phyloP scores from a whole-genome alignment of 2,329 filamentous ascomycete genomes.

The Diplocarpon mali region DNA sequence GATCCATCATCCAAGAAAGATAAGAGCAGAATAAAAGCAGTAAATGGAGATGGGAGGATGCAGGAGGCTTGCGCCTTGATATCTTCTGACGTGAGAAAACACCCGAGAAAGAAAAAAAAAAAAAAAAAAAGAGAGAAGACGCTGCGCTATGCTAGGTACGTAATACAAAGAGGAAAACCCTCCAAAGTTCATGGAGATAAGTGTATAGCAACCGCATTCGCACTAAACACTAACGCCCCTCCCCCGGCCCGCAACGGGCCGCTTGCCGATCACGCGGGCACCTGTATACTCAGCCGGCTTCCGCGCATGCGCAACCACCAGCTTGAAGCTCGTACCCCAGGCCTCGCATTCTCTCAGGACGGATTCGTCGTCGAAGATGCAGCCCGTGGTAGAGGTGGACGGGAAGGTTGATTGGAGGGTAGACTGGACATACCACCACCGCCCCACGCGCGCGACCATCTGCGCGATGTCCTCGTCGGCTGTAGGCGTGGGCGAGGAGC shows the following conservation, averaged over 20 bases:
- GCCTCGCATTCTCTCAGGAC: constrained; percentile 78
- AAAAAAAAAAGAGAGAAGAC: too few relatives aligned
- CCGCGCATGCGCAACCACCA: constrained; percentile 72
- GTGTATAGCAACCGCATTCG: too few relatives aligned
- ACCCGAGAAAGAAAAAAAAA: too few relatives aligned
- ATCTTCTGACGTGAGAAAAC: too few relatives aligned
- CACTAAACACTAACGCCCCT: constrained; percentile 22
- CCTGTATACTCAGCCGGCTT: constrained; percentile 24
- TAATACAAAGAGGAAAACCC: too few relatives aligned
- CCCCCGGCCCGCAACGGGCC: constrained; percentile 13
- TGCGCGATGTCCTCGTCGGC: constrained; percentile 82
- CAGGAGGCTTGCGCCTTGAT: too few relatives aligned
- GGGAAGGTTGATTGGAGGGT: constrained; percentile 33
- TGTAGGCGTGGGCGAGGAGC: constrained; percentile 51
- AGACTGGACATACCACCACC: constrained; percentile 91
- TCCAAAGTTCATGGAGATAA: too few relatives aligned
- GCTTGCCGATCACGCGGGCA: too few relatives aligned
- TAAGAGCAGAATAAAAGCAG: too few relatives aligned
- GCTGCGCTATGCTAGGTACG: too few relatives aligned
- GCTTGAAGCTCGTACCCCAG: constrained; percentile 74
- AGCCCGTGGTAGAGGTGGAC: constrained; percentile 35
- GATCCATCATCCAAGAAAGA: too few relatives aligned
- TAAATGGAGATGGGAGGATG: too few relatives aligned
- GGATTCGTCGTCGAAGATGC: constrained; percentile 69
- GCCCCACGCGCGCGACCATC: constrained; percentile 81